Base-by-base conservation (phyloP, 345 rosid species). In the Eucalyptus microcorys region DNA sequence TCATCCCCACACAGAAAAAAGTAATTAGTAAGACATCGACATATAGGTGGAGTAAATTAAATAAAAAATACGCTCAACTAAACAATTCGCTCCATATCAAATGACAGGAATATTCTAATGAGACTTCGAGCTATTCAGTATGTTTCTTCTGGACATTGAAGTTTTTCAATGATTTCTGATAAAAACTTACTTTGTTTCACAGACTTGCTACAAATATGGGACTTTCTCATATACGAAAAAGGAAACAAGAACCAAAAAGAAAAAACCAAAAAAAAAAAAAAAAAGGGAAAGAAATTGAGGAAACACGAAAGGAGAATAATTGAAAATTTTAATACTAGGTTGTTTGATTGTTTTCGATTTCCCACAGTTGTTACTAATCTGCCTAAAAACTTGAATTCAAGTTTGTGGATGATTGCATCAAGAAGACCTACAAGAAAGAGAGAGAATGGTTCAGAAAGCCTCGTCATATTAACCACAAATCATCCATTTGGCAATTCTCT, bases 271-370 rank as follows among this genome's bases (percentile, higher is more conserved):
- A 57, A 4, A 2, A 1, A 0, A 26, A 26, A 26, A 26, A 10
- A 10, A 26, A 24, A 10, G 0, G 30, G 6, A 53, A 57, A 11
- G 7, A 22, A 24, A 10, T 10, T 57, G 14, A 24, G 27, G 26
- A 22, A 24, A 24, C 61, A 55, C 53, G 53, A 50, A 16, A 15
- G 3, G 53, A 22, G 24, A 55, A 55, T 22, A 55, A 24, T 50
- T 6, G 27, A 0, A 22, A 8, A 4, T 4, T 24, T 27, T 59
- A 27, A 11, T 27, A 0, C 68, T 0, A 27, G 68, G 10, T 55
- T 55, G 61, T 22, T 55, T 7, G 61, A 55, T 52, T 52, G 64
- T 57, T 57, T 57, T 55, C 21, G 14, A 26, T 57, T 24, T 57
- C 30, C 64, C 64, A 57, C 0, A 57, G 12, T 26, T 26, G 26